Conservation (phyloP, 352 stramenopile species). For the Phytophthora cryptogea region DNA sequence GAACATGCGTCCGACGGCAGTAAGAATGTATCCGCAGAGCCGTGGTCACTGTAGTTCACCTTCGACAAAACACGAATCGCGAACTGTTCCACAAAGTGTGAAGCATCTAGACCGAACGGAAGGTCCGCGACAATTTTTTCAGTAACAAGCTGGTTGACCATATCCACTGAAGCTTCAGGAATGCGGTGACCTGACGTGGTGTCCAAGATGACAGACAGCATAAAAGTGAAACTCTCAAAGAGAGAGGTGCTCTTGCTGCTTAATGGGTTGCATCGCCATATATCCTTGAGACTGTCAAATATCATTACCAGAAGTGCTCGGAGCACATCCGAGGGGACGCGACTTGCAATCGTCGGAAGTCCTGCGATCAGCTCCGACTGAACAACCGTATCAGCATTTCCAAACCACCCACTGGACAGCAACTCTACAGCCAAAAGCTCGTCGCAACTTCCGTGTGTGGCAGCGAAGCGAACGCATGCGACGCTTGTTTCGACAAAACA, state of each 20-base stretch:
- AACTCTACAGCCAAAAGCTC: conserved; percentile 33
- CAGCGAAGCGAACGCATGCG: conserved; percentile 38
- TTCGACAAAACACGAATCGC: conserved; percentile 31
- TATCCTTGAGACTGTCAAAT: conserved; percentile 29
- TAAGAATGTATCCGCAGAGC: conserved; percentile 22
- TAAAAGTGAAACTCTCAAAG: conserved; percentile 35
- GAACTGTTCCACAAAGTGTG: conserved; percentile 31
- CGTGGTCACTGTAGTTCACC: conserved; percentile 25
- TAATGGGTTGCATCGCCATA: conserved; percentile 23
- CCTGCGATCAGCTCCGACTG: conserved; percentile 30
- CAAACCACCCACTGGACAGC: conserved; percentile 25
- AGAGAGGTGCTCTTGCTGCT: conserved; percentile 19
- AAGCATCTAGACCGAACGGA: conserved; percentile 21
- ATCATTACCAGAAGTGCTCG: conserved; percentile 11
- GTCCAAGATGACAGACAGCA: conserved; percentile 29
- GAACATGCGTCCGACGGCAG: neutral
- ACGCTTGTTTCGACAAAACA: conserved; percentile 30
- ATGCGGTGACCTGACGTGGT: conserved; percentile 5
- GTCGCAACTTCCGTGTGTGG: conserved; percentile 45
- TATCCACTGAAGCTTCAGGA: conserved; percentile 19
- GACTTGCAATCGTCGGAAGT: conserved; percentile 24
- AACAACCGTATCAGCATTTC: conserved; percentile 18
- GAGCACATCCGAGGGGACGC: conserved; percentile 29
- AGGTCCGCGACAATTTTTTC: conserved; percentile 29
- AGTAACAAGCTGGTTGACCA: conserved; percentile 25